Conservation (phyloP, 2,329 filamentous ascomycete genomes). For the Macrophomina pseudophaseolina region DNA sequence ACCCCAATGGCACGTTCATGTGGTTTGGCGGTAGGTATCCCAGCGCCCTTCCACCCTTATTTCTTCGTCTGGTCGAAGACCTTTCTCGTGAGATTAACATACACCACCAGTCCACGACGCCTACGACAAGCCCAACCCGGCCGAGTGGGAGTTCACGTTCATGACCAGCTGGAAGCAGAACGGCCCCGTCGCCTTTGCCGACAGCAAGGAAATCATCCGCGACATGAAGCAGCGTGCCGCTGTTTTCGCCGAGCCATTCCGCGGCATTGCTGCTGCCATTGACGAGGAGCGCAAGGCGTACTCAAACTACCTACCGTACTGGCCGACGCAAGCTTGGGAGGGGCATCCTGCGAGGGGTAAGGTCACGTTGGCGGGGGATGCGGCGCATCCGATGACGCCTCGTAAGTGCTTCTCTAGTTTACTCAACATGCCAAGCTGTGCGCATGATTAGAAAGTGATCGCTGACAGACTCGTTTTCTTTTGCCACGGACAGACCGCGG, state of each 20-base stretch:
- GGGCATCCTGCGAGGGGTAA: constrained; percentile 36
- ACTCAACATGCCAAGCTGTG: background rate
- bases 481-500: constrained; percentile 42
- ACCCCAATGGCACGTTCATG: constrained; percentile 51
- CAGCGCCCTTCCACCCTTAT: constrained; percentile 40
- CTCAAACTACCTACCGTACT: constrained; percentile 43
- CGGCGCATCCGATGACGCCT: constrained; percentile 49
- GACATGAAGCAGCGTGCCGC: constrained; percentile 43
- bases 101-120: constrained; percentile 28
- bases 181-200: constrained; percentile 34
- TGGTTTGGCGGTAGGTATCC: constrained; percentile 21
- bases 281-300: constrained; percentile 40
- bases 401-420: constrained; percentile 19
- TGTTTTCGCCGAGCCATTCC: constrained; percentile 45
- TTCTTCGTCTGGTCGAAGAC: background rate
- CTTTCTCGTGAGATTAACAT: too few species aligned
- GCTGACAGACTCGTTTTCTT: too few species aligned
- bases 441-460: constrained; percentile 1
- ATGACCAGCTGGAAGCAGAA: constrained; percentile 54
- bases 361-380: constrained; percentile 48
- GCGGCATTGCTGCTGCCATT: constrained; percentile 46
- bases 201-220: constrained; percentile 33
- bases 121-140: constrained; percentile 43
- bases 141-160: constrained; percentile 53
- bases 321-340: constrained; percentile 42